These are phyloP conservation scores for Cercospora citrullina DNA, from an alignment of 2,329 filamentous ascomycete genomes.

Conservation along the genomic window DNA sequence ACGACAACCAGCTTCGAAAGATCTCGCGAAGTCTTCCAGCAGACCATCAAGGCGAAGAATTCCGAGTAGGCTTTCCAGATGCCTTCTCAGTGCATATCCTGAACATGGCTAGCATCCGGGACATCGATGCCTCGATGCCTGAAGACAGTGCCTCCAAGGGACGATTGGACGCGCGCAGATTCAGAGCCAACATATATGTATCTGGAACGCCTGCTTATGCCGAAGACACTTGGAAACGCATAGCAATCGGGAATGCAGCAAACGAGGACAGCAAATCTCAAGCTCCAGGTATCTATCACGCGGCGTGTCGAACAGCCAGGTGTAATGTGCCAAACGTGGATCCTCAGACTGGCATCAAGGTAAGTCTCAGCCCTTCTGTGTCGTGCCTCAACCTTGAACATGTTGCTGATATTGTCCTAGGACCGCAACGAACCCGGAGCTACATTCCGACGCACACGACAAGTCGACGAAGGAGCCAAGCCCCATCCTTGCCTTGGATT, in stretches of 20 bases:
- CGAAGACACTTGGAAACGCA: conserved; percentile 68
- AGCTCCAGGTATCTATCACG: conserved; percentile 46
- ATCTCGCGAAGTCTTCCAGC: conserved; percentile 63
- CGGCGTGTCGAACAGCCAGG: conserved; percentile 65
- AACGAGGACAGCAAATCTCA: background rate
- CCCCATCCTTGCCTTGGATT: conserved; percentile 38
- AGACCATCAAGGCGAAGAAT: conserved; percentile 56
- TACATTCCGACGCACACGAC: conserved; percentile 34
- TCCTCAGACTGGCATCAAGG: conserved; percentile 55
- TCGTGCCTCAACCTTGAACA: background rate
- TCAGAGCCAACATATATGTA: conserved; percentile 71
- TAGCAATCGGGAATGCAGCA: conserved; percentile 47
- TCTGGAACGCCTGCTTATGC: conserved; percentile 64
- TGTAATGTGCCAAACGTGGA: conserved; percentile 73
- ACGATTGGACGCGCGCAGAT: conserved; percentile 62
- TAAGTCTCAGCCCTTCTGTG: background rate
- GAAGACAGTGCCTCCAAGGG: conserved; percentile 49
- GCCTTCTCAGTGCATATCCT: conserved; percentile 70
- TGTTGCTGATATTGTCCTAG: conserved; percentile 5
- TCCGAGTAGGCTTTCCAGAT: conserved; percentile 68
- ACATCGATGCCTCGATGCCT: conserved; percentile 59
- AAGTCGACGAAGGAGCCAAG: conserved; percentile 37
- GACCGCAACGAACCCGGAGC: conserved; percentile 37
- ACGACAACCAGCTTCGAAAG: conserved; percentile 55
- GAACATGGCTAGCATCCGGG: conserved; percentile 63